Percentiles rank a stretch among this genome's conserved stretches.
Evolutionary conservation across 2,329 filamentous ascomycete genomes (phyloP).

Genomic region (Alternaria alternata): DNA sequence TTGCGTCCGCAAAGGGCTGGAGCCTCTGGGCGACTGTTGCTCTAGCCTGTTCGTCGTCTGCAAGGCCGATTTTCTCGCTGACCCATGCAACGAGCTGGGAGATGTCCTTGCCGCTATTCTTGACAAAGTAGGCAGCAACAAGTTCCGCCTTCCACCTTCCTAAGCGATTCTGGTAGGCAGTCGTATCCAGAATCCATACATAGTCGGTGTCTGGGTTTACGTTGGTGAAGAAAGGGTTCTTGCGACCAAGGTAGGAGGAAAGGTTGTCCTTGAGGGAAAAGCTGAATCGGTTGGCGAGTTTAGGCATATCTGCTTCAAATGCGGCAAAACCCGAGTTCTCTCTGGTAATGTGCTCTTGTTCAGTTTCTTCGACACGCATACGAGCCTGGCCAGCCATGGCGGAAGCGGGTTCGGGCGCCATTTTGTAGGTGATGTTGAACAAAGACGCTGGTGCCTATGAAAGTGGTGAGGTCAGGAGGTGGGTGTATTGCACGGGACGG

Average conservation of each 20-base stretch:
- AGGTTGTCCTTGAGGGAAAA: conserved; percentile 51
- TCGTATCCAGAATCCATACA: conserved; percentile 92
- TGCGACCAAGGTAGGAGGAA: conserved; percentile 49
- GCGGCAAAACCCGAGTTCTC: conserved; percentile 40
- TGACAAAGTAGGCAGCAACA: conserved; percentile 81
- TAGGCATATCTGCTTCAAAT: conserved; percentile 50
- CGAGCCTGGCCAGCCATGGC: conserved; percentile 42
- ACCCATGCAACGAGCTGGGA: conserved; percentile 75
- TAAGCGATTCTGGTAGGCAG: conserved; percentile 69
- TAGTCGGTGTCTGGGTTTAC: conserved; percentile 71
- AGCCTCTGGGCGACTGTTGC: conserved; percentile 72
- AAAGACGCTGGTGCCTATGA: conserved; percentile 32
- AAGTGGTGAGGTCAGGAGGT: conserved; percentile 43
- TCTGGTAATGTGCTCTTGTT: conserved; percentile 46
- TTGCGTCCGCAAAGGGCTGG: conserved; percentile 78
- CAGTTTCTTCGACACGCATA: conserved; percentile 42
- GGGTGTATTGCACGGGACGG: conserved; percentile 44
- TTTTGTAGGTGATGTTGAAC: conserved; percentile 31
- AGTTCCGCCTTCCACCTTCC: conserved; percentile 81
- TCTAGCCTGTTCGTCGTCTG: conserved; percentile 58
- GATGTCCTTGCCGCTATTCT: conserved; percentile 71
- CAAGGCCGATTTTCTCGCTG: conserved; percentile 72
- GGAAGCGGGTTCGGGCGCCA: conserved; percentile 33
- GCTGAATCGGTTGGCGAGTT: conserved; percentile 42
- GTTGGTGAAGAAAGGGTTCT: conserved; percentile 47